Conservation (phyloP, 192 early-diverging fungal species). For the Linnemannia exigua region DNA sequence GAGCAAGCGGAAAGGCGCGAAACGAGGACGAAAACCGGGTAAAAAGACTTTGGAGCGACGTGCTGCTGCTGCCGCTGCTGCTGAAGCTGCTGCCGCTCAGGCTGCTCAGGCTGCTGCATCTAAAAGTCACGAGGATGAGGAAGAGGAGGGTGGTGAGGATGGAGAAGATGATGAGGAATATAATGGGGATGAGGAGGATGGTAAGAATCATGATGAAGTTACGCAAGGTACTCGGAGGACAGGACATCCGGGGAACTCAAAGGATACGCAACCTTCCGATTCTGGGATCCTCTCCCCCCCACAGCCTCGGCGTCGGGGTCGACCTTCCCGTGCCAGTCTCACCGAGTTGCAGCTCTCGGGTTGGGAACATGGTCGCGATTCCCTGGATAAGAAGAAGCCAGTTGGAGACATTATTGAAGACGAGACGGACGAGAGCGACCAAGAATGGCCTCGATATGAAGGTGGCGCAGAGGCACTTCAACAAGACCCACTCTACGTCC, state of each 20-base stretch:
- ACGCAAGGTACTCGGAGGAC: neutral
- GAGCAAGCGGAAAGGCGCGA: neutral
- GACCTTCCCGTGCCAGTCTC: neutral
- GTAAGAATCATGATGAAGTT: neutral
- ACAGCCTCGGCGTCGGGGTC: neutral
- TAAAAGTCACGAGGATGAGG: neutral
- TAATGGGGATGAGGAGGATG: constrained; percentile 7
- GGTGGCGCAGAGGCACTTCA: neutral
- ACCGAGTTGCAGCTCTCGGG: constrained; percentile 55
- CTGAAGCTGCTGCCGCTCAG: constrained; percentile 64
- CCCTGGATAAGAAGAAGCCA: neutral
- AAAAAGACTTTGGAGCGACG: constrained; percentile 5
- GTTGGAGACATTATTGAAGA: constrained; percentile 10
- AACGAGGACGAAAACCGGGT: neutral
- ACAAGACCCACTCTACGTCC: constrained; percentile 72
- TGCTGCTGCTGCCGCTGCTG: constrained; percentile 55
- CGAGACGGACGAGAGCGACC: constrained; percentile 17
- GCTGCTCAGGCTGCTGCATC: constrained; percentile 31
- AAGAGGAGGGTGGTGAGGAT: neutral
- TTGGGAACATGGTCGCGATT: constrained; percentile 31
- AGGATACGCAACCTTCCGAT: neutral
- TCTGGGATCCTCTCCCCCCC: neutral
- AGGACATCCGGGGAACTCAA: neutral
- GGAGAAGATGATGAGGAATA: neutral
- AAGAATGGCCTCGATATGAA: constrained; percentile 6